Evolutionary conservation across 2,329 filamentous ascomycete genomes (phyloP).

Genomic region (Corinectria fuckeliana): DNA sequence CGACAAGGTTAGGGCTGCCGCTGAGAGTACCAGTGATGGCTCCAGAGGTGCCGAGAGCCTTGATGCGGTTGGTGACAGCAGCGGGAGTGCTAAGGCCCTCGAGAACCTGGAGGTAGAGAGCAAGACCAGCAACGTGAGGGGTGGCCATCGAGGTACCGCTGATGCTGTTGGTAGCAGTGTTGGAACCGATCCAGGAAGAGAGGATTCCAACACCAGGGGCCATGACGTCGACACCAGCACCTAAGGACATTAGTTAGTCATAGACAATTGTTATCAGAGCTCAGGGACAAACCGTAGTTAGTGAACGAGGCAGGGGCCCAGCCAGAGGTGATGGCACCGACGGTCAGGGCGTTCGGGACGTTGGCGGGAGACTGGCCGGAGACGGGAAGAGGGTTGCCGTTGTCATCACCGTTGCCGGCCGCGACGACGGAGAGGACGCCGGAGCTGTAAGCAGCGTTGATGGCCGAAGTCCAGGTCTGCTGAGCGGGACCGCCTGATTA

Average conservation of each 20-base stretch:
- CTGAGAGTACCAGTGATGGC: slow-evolving; percentile 45
- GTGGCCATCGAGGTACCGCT: slow-evolving; percentile 52
- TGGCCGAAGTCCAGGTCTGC: slow-evolving; percentile 48
- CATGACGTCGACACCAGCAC: slow-evolving; percentile 47
- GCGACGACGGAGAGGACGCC: slow-evolving; percentile 54
- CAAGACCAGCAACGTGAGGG: slow-evolving; percentile 50
- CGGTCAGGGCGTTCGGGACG: slow-evolving; percentile 54
- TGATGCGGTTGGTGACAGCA: slow-evolving; percentile 51
- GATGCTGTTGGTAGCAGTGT: slow-evolving; percentile 43
- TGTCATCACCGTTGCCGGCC: slow-evolving; percentile 51
- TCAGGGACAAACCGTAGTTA: slow-evolving; percentile 50
- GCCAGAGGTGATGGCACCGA: slow-evolving; percentile 51
- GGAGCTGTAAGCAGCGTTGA: slow-evolving; percentile 46
- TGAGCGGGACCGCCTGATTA: slow-evolving; percentile 40
- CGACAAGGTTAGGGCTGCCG: slow-evolving; percentile 52
- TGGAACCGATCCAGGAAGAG: slow-evolving; percentile 52
- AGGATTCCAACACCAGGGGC: slow-evolving; percentile 50
- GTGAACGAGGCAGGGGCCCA: slow-evolving; percentile 53
- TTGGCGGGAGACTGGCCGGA: slow-evolving; percentile 53
- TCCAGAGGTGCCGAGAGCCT: slow-evolving; percentile 49
- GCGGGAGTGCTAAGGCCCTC: slow-evolving; percentile 50
- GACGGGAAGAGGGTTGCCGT: slow-evolving; percentile 44
- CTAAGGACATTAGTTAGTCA: slow-evolving; percentile 10
- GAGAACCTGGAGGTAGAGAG: slow-evolving; percentile 53
- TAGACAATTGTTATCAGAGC: neutral